These are phyloP conservation scores for Boechera retrofracta DNA, from an alignment of 345 rosid genomes.

Conservation along the genomic window DNA sequence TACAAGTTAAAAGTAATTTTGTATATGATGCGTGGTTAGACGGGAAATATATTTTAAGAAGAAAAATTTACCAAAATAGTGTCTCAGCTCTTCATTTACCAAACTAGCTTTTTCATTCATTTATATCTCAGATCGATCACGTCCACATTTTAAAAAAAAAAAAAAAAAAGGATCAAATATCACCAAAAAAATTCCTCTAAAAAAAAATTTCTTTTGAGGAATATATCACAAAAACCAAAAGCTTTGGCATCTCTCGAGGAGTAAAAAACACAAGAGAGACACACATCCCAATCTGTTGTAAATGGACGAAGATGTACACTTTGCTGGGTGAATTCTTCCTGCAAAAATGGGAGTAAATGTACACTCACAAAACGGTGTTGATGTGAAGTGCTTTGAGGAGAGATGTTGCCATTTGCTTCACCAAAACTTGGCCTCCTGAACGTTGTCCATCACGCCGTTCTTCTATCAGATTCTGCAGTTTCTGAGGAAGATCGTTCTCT, in stretches of 20 bases:
- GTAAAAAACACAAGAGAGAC: conserved; percentile 6
- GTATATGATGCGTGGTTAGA: background rate
- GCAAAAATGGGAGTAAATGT: conserved; percentile 22
- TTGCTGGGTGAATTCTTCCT: conserved; percentile 5
- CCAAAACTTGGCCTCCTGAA: conserved; percentile 93
- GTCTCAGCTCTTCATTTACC: background rate
- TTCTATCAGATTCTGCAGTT: conserved; percentile 85
- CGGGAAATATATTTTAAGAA: too few species aligned
- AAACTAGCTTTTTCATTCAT: background rate
- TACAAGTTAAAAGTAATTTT: too few species aligned
- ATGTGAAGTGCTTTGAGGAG: conserved; percentile 96
- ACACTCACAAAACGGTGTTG: conserved; percentile 72
- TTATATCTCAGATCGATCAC: conserved; percentile 5
- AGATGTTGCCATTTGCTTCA: conserved; percentile 97
- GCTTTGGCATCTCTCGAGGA: conserved; percentile 16
- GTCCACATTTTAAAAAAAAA: background rate
- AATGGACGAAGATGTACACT: conserved; percentile 4
- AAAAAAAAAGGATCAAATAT: background rate
- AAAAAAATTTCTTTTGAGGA: background rate
- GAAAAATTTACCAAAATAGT: background rate
- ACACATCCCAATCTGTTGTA: conserved; percentile 13
- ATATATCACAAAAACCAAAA: background rate
- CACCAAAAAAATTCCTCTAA: background rate
- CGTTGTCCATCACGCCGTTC: conserved; percentile 95
- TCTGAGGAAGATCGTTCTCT: conserved; percentile 89